A percentile compares a stretch with the other conserved stretches of the same genome.
Evolutionary conservation across 148 eudicot species (phyloP).

Genomic region (Fallopia convolvulus): DNA sequence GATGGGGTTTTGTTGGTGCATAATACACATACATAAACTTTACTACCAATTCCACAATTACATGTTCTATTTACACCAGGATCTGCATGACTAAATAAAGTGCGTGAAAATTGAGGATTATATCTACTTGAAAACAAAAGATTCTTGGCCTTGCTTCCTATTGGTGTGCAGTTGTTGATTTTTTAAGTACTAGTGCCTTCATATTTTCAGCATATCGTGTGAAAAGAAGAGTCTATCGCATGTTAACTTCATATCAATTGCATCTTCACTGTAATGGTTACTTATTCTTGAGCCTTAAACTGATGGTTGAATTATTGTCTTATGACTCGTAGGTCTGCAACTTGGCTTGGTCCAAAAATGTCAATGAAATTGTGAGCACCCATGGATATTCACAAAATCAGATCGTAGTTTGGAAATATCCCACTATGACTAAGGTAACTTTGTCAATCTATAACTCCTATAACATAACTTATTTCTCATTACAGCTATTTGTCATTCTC

Average conservation of each 20-base stretch:
- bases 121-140: conserved; percentile 2
- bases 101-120: not conserved
- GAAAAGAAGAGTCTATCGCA: not conserved
- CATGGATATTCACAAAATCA: conserved; percentile 99
- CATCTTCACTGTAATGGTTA: not conserved
- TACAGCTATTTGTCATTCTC: not conserved
- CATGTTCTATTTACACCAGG: not conserved
- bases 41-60: too few species aligned
- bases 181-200: not conserved
- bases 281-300: not conserved
- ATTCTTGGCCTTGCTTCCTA: not conserved
- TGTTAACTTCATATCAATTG: not conserved
- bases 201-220: not conserved
- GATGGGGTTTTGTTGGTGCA: too few species aligned
- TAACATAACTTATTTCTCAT: not conserved
- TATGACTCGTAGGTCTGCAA: conserved; percentile 61
- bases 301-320: not conserved
- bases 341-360: conserved; percentile 92
- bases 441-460: not conserved
- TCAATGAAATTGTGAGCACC: conserved; percentile 89
- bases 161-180: not conserved
- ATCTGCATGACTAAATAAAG: not conserved
- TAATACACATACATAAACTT: too few species aligned
- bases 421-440: conserved; percentile 80
- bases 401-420: conserved; percentile 89